Evolutionary conservation across 495 filamentous ascomycete species (phyloP), one percentile per base, ranked within the genome.

Genomic region (Apodospora peruviana): DNA sequence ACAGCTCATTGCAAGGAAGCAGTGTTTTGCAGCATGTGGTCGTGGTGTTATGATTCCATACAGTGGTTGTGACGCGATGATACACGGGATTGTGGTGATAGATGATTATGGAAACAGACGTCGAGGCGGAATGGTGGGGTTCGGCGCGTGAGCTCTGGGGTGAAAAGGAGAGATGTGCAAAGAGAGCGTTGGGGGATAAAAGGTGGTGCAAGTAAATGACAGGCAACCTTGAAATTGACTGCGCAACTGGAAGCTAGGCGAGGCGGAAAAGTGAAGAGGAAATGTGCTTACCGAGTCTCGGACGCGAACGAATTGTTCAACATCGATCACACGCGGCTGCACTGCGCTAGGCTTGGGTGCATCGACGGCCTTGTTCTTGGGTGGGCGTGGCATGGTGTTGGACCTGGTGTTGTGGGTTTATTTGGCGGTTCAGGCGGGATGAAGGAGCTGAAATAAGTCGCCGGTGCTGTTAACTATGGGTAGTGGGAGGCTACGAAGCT

Each of bases 231-330:
- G n/a, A n/a, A n/a, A n/a, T n/a, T n/a, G n/a, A n/a, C n/a, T n/a
- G n/a, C n/a, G n/a, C n/a, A n/a, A n/a, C n/a, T n/a, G n/a, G n/a
- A n/a, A n/a, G n/a, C n/a, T n/a, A n/a, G n/a, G n/a, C n/a, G n/a
- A n/a, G n/a, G 32, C 4, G 43, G 43, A 5, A 7, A 41, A 50
- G 40, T 45, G 49, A 52, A 42, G 43, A 47, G 51, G 41, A 45
- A 49, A 60, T 38, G 40, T 20, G 63, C 74, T 74, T 71, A 77
- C 74, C 32, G 71, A 74, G 46, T 77, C 74, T 32, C 74, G 66
- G 34, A 77, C 72, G 47, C 70, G 63, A 39, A 75, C 64, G 46
- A 77, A 77, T 36, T 74, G 67, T 17, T 72, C 70, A 34, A 69
- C 61, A 20, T 74, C 72, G 43, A 77, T 74, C 19, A 69, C 69